phyloP scores from a whole-genome alignment of 257 asterid genomes.

The Forsythia viridissima region DNA sequence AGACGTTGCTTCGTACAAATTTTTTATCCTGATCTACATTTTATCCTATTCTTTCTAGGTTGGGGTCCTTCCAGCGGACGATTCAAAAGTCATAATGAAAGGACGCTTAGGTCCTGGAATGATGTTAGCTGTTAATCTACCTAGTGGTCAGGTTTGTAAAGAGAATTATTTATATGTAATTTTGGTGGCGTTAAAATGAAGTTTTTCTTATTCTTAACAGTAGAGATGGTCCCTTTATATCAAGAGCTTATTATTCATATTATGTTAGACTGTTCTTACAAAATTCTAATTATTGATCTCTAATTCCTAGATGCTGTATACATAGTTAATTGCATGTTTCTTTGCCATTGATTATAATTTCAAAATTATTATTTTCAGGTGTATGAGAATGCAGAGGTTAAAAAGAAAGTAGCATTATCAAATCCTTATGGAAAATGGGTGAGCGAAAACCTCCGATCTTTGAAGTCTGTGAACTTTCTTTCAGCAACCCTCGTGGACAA shows the following conservation, averaged over 20 bases:
- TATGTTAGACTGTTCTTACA: background rate
- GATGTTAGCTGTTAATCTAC: conserved; percentile 92
- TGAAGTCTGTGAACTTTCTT: conserved; percentile 66
- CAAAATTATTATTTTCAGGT: conserved; percentile 47
- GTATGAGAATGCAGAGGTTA: conserved; percentile 90
- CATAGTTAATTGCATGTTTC: background rate
- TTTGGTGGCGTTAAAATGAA: conserved; percentile 4
- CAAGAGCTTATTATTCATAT: background rate
- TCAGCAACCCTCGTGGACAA: conserved; percentile 71
- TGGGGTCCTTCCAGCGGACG: conserved; percentile 90
- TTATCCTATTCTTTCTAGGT: conserved; percentile 54
- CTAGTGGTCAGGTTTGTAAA: conserved; percentile 79
- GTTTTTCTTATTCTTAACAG: background rate
- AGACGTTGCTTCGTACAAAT: too few species aligned
- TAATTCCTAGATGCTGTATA: background rate
- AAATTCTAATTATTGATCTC: background rate
- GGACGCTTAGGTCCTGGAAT: conserved; percentile 99
- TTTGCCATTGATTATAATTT: background rate
- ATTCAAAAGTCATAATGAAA: conserved; percentile 88
- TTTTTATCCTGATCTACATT: conserved; percentile 18
- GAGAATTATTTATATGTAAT: conserved; percentile 5
- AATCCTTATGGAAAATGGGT: conserved; percentile 94
- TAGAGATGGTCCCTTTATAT: background rate
- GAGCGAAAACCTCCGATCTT: conserved; percentile 72
- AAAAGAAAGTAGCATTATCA: conserved; percentile 75